Conservation (phyloP, 768 basidiomycete species). For the Mycena albidolilacea region DNA sequence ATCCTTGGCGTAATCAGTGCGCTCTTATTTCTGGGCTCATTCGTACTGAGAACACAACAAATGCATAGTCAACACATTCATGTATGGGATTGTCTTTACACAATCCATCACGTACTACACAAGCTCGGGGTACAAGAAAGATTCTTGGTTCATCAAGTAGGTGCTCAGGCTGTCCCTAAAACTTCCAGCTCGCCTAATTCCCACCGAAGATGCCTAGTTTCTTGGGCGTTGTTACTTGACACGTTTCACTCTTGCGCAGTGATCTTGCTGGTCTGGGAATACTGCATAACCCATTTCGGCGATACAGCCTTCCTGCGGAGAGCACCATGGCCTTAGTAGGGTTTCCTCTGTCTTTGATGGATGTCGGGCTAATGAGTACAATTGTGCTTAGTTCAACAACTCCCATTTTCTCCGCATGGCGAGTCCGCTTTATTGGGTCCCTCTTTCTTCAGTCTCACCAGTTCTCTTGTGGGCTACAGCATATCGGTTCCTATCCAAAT, state of each 20-base stretch:
- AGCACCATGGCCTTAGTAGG: slow-evolving; percentile 22
- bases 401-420: slow-evolving; percentile 19
- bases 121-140: slow-evolving; percentile 4
- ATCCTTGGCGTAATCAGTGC: slow-evolving; percentile 21
- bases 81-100: slow-evolving; percentile 11
- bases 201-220: slow-evolving; percentile 15
- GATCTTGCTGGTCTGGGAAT: slow-evolving; percentile 17
- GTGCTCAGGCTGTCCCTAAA: not conserved
- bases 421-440: not conserved
- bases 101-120: slow-evolving; percentile 16
- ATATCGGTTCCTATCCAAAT: slow-evolving; percentile 16
- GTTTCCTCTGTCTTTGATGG: not conserved
- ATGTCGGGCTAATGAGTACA: no score
- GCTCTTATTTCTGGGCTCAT: not conserved
- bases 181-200: not conserved
- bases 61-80: slow-evolving; percentile 12
- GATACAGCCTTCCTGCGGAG: not conserved
- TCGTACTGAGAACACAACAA: not conserved
- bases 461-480: not conserved
- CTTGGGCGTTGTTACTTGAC: slow-evolving; percentile 15
- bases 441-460: not conserved
- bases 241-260: slow-evolving; percentile 10
- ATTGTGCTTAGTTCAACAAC: slow-evolving; percentile 9
- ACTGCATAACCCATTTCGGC: slow-evolving; percentile 16
- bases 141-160: slow-evolving; percentile 12